phyloP scores from a whole-genome alignment of 768 basidiomycete species.

The Suillus subalutaceus region DNA sequence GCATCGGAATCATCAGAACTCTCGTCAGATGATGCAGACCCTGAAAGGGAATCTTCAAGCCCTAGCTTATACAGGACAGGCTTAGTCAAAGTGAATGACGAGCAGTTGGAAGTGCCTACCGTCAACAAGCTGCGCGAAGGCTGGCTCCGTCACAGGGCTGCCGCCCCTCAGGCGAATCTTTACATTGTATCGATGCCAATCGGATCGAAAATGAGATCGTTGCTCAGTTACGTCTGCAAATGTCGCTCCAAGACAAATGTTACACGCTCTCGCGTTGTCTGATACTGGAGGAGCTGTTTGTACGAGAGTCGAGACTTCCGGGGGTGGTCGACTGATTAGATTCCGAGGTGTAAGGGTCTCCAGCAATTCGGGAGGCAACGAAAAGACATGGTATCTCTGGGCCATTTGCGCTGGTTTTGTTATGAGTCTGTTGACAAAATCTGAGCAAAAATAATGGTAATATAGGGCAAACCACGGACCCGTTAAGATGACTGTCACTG shows the following conservation, averaged over 20 bases:
- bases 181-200: conserved; percentile 99
- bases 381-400: conserved; percentile 64
- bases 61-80: conserved; percentile 37
- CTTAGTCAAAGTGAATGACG: background rate
- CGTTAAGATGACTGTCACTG: conserved; percentile 1
- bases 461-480: conserved; percentile 7
- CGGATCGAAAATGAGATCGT: conserved; percentile 84
- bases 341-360: conserved; percentile 72
- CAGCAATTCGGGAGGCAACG: conserved; percentile 69
- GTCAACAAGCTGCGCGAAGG: conserved; percentile 80
- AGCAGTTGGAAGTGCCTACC: conserved; percentile 47
- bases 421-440: background rate
- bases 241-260: conserved; percentile 65
- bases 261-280: conserved; percentile 58
- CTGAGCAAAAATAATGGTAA: background rate
- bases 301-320: conserved; percentile 32
- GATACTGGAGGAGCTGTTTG: conserved; percentile 29
- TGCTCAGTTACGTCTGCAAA: conserved; percentile 84
- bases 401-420: conserved; percentile 19
- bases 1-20: conserved; percentile 65
- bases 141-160: conserved; percentile 62
- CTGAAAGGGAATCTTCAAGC: conserved; percentile 88
- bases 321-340: conserved; percentile 44
- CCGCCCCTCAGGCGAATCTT: conserved; percentile 74
- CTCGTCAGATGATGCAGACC: conserved; percentile 76